Conservation (phyloP, 73 alveolate genomes). For the Tetrahymena borealis region DNA sequence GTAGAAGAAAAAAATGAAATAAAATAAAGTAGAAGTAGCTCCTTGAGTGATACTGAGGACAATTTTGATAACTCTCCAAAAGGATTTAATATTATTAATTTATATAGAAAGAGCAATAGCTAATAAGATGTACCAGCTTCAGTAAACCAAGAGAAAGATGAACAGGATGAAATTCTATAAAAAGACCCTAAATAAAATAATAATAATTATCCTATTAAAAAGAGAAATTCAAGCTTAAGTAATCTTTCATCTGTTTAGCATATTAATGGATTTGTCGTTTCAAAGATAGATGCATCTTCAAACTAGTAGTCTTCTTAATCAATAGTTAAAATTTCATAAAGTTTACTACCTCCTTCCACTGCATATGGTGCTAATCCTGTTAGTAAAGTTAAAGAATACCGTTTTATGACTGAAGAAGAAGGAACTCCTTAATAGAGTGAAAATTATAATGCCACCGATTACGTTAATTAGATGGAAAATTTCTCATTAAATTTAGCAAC, state of each 20-base stretch:
- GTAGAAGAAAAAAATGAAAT: neutral
- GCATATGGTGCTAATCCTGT: neutral
- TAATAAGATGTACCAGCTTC: neutral
- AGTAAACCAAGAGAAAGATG: neutral
- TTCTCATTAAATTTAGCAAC: too few species aligned
- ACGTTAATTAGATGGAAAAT: too few species aligned
- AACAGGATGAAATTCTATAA: neutral
- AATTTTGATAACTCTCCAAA: neutral
- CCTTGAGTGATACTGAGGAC: neutral
- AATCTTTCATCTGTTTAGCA: neutral
- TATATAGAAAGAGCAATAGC: neutral
- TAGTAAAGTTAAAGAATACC: neutral
- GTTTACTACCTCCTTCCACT: neutral
- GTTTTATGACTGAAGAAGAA: conserved; percentile 2
- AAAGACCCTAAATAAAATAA: neutral
- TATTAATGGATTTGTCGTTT: too few species aligned
- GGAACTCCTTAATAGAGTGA: neutral
- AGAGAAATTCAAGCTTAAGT: neutral
- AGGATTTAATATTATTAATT: neutral
- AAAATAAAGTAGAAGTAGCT: neutral
- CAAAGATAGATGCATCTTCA: too few species aligned
- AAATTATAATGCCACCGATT: neutral
- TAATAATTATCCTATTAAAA: neutral
- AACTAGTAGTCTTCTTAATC: too few species aligned
- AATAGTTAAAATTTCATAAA: neutral